Base-by-base conservation (phyloP, 768 basidiomycete species). In the Cystobasidium onofrii region DNA sequence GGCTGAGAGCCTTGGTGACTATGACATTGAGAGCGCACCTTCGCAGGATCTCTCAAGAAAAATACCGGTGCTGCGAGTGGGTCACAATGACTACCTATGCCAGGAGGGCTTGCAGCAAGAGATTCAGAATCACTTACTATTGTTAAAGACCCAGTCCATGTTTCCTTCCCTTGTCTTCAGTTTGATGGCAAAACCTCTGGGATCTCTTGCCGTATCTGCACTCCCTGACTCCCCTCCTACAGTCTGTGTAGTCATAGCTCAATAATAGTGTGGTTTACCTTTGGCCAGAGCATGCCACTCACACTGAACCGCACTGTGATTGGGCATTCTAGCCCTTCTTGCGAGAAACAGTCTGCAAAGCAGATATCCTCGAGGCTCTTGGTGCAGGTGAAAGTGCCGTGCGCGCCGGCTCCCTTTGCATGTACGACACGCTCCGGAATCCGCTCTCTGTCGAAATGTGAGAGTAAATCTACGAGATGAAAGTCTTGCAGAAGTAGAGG, bases 381-480 rank as follows among this genome's bases (percentile, higher is more conserved):
- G 20, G 83, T 83, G 46, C 81, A 80, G 55, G 82, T 82, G 76
- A 81, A 84, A 46, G 77, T 60, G 67, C 83, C 83, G 76, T 84
- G 83, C 13, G 81, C 80, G 23, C 87, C 82, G 67, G 89, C 89
- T 72, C 90, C 94, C 81, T 92, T 95, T 75, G 92, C 91, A 79
- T 93, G 92, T 65, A 93, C 81, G 86, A 89, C 76, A 78, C 92
- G 80, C 76, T 77, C 79, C 39, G 81, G 75, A 73, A 79, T 77
- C 71, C 78, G 76, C 80, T 82, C 79, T 60, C 79, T 76, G 54
- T 78, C 79, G 75, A 84, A 92, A 76, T 95, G 93, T 18, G 91
- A 88, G 75, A 98, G 87, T 62, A 89, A 84, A 82, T 92, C 91
- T 79, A 94, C 88, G 82, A 90, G 87, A 81, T 91, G 88, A 1